Base-by-base conservation (phyloP, 805 yeast genomes). In the Kluyveromyces starmeri region DNA sequence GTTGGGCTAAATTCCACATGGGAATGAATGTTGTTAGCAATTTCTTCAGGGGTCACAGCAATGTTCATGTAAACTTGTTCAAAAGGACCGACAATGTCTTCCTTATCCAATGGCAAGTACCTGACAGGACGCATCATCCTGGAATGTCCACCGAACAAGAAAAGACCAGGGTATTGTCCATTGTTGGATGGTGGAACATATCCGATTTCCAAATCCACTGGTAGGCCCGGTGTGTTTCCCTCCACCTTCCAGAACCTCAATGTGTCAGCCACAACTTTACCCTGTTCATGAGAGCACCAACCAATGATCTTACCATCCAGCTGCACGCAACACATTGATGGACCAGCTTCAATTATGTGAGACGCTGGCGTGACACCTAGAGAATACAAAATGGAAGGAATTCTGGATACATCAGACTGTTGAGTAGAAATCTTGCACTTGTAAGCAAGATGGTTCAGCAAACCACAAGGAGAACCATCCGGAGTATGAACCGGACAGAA, bases 401-500 rank as follows among this genome's bases (percentile, higher is more conserved):
- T 76, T 18, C 65, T 63, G 5, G 84, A 71, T 12, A 80, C 89
- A 53, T 88, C 94, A 4, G 81, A 64, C 16, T 76, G 77, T 27
- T 61, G 58, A 7, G 96, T 88, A 5, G 95, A 75, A 41, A 92
- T 82, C 48, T 71, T 70, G 71, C 98, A 92, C 61, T 84, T 86
- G 64, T 92, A 96, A 7, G 97, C 81, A 65, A 92, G 78, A 70
- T 92, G 98, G 64, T 92, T 92, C 53, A 92, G 68, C 58, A 92
- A 70, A 67, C 98, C 98, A 77, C 98, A 92, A 14, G 98, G 98
- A 34, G 97, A 83, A 50, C 98, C 98, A 80, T 92, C 98, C 5
- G 98, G 98, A 10, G 98, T 92, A 61, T 92, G 98, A 16, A 92
- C 98, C 9, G 98, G 98, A 65, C 98, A 92, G 49, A 92, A 64